Conservation (phyloP, 176 grass and related monocot species). For the Oryza meyeriana region DNA sequence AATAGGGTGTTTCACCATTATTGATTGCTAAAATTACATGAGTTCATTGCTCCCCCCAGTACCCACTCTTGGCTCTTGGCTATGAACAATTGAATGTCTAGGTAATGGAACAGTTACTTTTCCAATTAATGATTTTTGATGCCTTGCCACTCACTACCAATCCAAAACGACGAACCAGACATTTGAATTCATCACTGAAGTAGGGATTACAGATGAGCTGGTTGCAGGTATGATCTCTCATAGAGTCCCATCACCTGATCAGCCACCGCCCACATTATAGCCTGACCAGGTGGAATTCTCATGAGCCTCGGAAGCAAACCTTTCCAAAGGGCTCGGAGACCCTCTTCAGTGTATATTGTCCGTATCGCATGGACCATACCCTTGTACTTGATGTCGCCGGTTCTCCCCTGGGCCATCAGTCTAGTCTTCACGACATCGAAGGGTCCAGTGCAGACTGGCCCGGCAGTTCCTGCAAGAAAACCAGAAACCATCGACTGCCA, state of each 20-base stretch:
- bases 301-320: conserved; percentile 93
- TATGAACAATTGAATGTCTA: conserved; percentile 41
- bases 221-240: conserved; percentile 58
- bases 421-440: conserved; percentile 96
- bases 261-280: conserved; percentile 93
- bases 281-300: conserved; percentile 99
- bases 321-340: conserved; percentile 76
- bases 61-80: conserved; percentile 14
- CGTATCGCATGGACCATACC: conserved; percentile 80
- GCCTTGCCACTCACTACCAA: background rate
- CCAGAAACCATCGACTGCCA: conserved; percentile 98
- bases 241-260: conserved; percentile 95
- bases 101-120: conserved; percentile 13
- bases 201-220: conserved; percentile 40
- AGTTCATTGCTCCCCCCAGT: conserved; percentile 25
- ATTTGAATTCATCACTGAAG: conserved; percentile 17
- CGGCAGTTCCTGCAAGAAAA: conserved; percentile 88
- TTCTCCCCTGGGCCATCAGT: conserved; percentile 84
- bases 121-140: background rate
- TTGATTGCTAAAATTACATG: conserved; percentile 6
- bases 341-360: conserved; percentile 83
- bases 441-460: conserved; percentile 87
- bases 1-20: conserved; percentile 6
- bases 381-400: conserved; percentile 68
- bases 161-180: conserved; percentile 19